Evolutionary conservation across 805 yeast species (phyloP), one percentile per base, ranked within the genome.

Genomic region (Barnettozyma wickerhamii): DNA sequence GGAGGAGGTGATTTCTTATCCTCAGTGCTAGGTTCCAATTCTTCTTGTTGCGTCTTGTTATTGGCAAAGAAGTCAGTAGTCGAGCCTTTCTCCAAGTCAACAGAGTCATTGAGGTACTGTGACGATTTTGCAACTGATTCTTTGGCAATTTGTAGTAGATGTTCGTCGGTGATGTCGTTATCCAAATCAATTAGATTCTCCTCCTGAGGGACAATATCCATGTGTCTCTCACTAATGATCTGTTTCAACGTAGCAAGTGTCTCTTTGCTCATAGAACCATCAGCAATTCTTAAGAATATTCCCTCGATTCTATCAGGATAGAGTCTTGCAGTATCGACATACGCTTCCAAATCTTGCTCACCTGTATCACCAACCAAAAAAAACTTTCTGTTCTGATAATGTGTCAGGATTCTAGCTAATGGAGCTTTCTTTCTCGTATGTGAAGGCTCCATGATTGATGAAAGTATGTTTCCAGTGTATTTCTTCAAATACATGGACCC

Each of bases 321-420:
- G 24, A 58, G 49, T 30, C 67, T 63, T 0, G 95, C 85, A 26
- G 89, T 64, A 20, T 81, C 81, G 6, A 78, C 71, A 58, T 93
- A 93, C 0, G 97, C 95, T 55, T 95, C 99, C 32, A 91, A 66
- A 64, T 93, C 99, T 49, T 82, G 83, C 57, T 93, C 99, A 2
- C 98, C 98, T 3, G 96, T 83, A 59, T 93, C 99, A 24, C 99
- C 99, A 13, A 93, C 74, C 37, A 95, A 66, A 19, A 93, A 72
- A 58, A 93, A 91, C 53, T 75, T 80, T 48, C 90, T 79, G 1
- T 75, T 46, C 0, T 95, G 88, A 56, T 87, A 91, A 55, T 90
- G 95, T 3, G 64, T 59, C 19, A 88, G 48, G 7, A 93, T 73
- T 42, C 75, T 73, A 30, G 70, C 65, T 38, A 95, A 68, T 1